Evolutionary conservation across 345 rosid genomes (phyloP), one percentile per base, ranked within the genome.

Genomic region (Aurinia saxatilis): DNA sequence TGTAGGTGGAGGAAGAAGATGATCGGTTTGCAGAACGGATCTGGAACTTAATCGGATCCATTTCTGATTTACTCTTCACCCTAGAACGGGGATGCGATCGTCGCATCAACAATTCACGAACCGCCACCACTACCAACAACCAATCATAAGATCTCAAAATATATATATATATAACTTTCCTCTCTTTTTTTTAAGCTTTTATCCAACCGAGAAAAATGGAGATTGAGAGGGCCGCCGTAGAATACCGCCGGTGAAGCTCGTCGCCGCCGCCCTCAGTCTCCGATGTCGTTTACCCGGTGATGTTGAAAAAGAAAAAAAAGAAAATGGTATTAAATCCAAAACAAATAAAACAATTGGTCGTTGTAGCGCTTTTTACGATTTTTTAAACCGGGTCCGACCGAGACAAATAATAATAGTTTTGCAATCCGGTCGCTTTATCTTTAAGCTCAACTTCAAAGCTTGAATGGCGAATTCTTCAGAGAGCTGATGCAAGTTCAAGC

Each of bases 401-500:
- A 23, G 30, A 7, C 50, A n/a, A n/a, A n/a, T n/a, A n/a, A n/a
- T n/a, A n/a, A n/a, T n/a, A n/a, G n/a, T n/a, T n/a, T n/a, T n/a
- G n/a, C n/a, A n/a, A n/a, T n/a, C n/a, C n/a, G n/a, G n/a, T n/a
- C n/a, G n/a, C n/a, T n/a, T n/a, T n/a, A n/a, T n/a, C n/a, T n/a
- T n/a, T n/a, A 62, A 70, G 69, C 74, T 70, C 52, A 47, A 34
- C 6, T 2, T 70, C 52, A 21, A 64, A 52, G 62, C 57, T 65
- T 27, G 19, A 67, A 83, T 84, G 90, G 80, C 86, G 31, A 35
- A 47, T 35, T 79, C 84, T 57, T 62, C 82, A 18, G 56, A 47
- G 82, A 81, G 75, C 72, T 85, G n/a, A 83, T 80, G 82, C 92
- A 85, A 68, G 69, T 87, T 57, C 95, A 90, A 9, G 87, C 82